Conservation (phyloP, 306 rosid genomes). For the Sicyos edulis region DNA sequence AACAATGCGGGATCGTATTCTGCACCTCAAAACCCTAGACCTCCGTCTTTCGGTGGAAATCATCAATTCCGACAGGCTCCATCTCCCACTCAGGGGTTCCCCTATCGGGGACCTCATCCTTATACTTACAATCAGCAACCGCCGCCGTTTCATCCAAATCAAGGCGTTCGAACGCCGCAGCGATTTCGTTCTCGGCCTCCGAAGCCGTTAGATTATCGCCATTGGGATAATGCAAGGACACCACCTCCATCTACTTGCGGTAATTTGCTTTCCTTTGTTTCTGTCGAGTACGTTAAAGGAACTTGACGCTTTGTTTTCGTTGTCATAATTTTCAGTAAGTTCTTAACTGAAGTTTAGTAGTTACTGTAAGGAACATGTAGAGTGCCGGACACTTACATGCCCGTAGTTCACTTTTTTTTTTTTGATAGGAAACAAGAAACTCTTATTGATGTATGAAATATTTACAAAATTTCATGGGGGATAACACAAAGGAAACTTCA, state of each 20-base stretch:
- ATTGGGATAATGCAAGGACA: constrained; percentile 59
- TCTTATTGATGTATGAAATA: not conserved
- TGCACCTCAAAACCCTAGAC: constrained; percentile 19
- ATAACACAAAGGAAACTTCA: too few species aligned
- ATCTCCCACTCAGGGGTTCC: constrained; percentile 19
- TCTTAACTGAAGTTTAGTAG: not conserved
- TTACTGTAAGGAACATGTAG: not conserved
- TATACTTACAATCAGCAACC: constrained; percentile 21
- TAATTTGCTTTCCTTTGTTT: constrained; percentile 23
- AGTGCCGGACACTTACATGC: not conserved
- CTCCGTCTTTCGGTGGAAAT: constrained; percentile 18
- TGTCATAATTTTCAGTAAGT: not conserved
- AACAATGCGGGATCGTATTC: constrained; percentile 24
- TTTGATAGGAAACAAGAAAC: too few species aligned
- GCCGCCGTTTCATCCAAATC: constrained; percentile 21
- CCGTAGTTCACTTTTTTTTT: not conserved
- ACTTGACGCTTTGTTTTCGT: not conserved
- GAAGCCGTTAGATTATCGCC: constrained; percentile 49
- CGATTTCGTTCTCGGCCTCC: constrained; percentile 29
- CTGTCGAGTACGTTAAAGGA: not conserved
- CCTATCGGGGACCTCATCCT: constrained; percentile 28
- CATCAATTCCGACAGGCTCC: constrained; percentile 25
- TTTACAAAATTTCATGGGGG: too few species aligned
- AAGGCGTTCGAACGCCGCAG: constrained; percentile 21
- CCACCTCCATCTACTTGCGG: constrained; percentile 45